Evolutionary conservation across 495 filamentous ascomycete genomes (phyloP), one percentile per base, ranked within the genome.

Genomic region (Barbatosphaeria neglecta): DNA sequence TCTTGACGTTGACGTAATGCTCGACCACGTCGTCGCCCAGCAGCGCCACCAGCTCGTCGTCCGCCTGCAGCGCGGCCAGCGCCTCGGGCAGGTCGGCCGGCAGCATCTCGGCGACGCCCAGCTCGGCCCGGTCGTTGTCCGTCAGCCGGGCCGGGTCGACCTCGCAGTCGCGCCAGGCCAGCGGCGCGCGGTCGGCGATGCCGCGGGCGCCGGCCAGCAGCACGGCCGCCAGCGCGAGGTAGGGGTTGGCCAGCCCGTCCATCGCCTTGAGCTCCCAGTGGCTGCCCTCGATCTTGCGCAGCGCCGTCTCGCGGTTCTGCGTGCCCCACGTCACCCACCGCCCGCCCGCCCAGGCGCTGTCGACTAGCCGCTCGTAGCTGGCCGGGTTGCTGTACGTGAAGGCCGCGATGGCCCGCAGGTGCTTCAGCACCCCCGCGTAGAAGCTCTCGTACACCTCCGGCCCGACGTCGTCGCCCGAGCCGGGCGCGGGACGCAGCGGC

Each of bases 271-370:
- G 25, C 59, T 89, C 86, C 75, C 83, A 89, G 54, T 85, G 80
- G 20, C 72, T 72, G 15, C 59, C 67, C 43, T 66, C 69, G 41
- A 85, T 71, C 46, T 76, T 76, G 17, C 86, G 66, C 22, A 90
- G 63, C 5, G 85, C 72, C 6, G 75, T 67, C 62, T 89, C 85
- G 17, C 81, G 75, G 55, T 89, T 88, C 58, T 89, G 74, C 38
- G 78, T 82, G 11, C 86, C 86, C 83, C 85, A 89, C 0, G 76
- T 62, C 0, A 87, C 72, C 76, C 81, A 89, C 5, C 78, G 73
- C 0, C 84, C 84, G 2, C 83, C 84, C 0, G 81, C 76, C 88
- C 88, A 94, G 27, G 71, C 66, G 11, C 82, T 72, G 50, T 85
- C 82, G 3, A 54, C 54, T n/a, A 83, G 65, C 7, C 86, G 68